These are phyloP conservation scores for Tuber umbilicatum DNA, from an alignment of 495 filamentous ascomycete genomes.

Conservation along the genomic window DNA sequence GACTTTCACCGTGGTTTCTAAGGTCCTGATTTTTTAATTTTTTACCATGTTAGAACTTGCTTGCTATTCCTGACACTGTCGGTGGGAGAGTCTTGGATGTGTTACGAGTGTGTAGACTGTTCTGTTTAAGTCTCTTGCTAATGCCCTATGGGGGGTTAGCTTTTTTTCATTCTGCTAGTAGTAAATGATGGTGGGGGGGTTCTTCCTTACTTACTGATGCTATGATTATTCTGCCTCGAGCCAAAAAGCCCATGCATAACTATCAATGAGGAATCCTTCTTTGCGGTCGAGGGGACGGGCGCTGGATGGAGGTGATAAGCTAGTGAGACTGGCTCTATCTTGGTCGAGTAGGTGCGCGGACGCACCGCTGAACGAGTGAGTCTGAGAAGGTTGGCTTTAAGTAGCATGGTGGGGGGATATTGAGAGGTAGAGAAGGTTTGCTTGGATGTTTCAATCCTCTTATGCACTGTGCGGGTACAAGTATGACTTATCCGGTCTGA, in stretches of 20 bases:
- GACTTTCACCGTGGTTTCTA: constrained; percentile 87
- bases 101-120: constrained; percentile 75
- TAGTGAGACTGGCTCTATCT: constrained; percentile 45
- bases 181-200: constrained; percentile 6
- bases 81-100: constrained; percentile 32
- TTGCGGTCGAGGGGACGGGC: constrained; percentile 26
- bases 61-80: constrained; percentile 12
- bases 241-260: constrained; percentile 94
- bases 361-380: neutral
- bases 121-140: constrained; percentile 74
- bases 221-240: constrained; percentile 91
- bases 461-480: too few species aligned
- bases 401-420: neutral
- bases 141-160: constrained; percentile 52
- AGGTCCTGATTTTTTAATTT: constrained; percentile 59
- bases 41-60: neutral
- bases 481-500: too few species aligned
- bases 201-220: constrained; percentile 82
- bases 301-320: constrained; percentile 58
- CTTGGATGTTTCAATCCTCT: neutral
- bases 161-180: constrained; percentile 1
- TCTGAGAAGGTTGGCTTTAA: neutral
- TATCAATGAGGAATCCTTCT: constrained; percentile 61
- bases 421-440: neutral
- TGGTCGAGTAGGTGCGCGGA: constrained; percentile 20